Base-by-base conservation (phyloP, 768 basidiomycete genomes). In the Calocybe cyanea region DNA sequence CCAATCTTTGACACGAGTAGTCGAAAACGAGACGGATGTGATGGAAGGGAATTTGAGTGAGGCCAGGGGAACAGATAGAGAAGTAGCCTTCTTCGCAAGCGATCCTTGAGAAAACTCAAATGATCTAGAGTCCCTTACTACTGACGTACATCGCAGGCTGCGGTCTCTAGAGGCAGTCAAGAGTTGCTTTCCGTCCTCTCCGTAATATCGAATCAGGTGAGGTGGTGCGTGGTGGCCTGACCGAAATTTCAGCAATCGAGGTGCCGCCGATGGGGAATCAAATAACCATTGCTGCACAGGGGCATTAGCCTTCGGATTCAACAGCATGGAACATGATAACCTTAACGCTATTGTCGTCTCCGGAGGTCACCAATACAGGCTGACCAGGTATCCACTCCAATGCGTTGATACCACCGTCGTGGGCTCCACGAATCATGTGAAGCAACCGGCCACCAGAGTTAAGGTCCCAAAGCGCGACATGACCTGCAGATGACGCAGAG, bases 81-180 rank as follows among this genome's bases (percentile, higher is more conserved):
- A 72, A 0, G 80, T 78, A 1, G 94, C 87, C 61, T 90, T 93
- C 63, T 87, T 91, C 3, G 77, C 70, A 6, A 97, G 71, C 19
- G 92, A 87, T 14, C 93, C 95, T 77, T 98, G 95, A 2, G 91
- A 94, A 44, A 99, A 67, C 63, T 99, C 96, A 58, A 91, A 91
- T 24, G 90, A 92, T 37, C 96, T 74, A 1, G 95, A 94, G 64
- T 99, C 96, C 13, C 96, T 77, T 8, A 98, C 95, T 43, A 98
- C 87, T 36, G 87, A 92, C 2, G 90, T 94, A 60, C 83, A 92
- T 30, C 96, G 76, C 42, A 99, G 66, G 53, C 88, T 87, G 25
- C 93, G 83, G 63, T 99, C 96, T 46, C 85, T 69, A 2, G 92
- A 93, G 3, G 91, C 86, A 3, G 90, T 93, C 37, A 99, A 65